Percentiles rank a stretch among this genome's conserved stretches.
Conservation (phyloP, 371 early-diverging fungal species). For the Thermomucor indicae-seudaticae region DNA sequence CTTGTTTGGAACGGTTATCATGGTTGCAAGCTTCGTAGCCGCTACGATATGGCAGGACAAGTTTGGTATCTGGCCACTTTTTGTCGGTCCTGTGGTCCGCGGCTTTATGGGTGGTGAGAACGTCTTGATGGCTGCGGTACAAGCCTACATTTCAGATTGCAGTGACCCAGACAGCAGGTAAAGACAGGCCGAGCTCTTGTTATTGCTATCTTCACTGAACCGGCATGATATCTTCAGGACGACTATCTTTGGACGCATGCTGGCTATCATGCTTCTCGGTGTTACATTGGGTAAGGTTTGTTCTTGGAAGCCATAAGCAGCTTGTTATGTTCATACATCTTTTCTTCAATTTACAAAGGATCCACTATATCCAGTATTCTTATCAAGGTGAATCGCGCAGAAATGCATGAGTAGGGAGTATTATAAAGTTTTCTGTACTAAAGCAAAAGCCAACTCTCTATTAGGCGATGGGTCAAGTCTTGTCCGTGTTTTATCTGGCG, state of each 20-base stretch:
- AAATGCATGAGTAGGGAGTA: too few relatives aligned
- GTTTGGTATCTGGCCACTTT: conserved; percentile 31
- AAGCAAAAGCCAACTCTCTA: conserved; percentile 1
- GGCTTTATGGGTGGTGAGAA: conserved; percentile 40
- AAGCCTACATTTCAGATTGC: conserved; percentile 43
- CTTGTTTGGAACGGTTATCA: conserved; percentile 18
- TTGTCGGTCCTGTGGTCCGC: conserved; percentile 27
- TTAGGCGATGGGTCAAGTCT: conserved; percentile 19
- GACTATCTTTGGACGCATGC: conserved; percentile 25
- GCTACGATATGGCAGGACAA: conserved; percentile 16
- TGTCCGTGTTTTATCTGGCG: conserved; percentile 32
- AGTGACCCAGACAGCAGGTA: conserved; percentile 26
- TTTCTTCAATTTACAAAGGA: conserved; percentile 9
- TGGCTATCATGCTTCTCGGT: conserved; percentile 23
- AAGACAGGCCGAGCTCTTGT: not conserved
- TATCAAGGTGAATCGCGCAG: conserved; percentile 20
- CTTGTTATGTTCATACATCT: not conserved
- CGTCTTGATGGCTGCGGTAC: conserved; percentile 24
- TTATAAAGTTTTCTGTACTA: too few relatives aligned
- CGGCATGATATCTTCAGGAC: conserved; percentile 14
- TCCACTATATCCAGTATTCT: conserved; percentile 19
- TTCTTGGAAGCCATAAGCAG: too few relatives aligned
- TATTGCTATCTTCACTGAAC: not conserved
- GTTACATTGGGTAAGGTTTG: conserved; percentile 15
- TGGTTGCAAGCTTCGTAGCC: conserved; percentile 13